phyloP scores from a whole-genome alignment of 345 rosid genomes.

The Nasturtium officinale region DNA sequence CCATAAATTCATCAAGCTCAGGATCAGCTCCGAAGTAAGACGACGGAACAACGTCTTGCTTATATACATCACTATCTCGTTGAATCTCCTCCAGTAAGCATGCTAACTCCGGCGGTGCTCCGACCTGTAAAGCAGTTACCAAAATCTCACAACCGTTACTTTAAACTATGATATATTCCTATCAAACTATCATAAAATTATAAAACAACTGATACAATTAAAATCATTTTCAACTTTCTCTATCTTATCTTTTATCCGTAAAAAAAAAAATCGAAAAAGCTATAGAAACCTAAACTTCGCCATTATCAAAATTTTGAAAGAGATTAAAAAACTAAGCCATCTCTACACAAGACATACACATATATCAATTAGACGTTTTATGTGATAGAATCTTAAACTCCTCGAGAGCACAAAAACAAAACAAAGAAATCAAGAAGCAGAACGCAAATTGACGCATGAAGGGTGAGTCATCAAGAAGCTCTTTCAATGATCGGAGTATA shows the following conservation, averaged over 20 bases:
- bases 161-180: neutral
- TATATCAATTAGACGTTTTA: neutral
- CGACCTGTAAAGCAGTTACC: conserved; percentile 56
- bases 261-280: neutral
- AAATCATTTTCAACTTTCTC: conserved; percentile 18
- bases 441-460: neutral
- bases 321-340: neutral
- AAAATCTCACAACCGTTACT: conserved; percentile 7
- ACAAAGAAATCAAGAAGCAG: neutral
- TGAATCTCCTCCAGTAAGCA: conserved; percentile 67
- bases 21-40: conserved; percentile 77
- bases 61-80: conserved; percentile 50
- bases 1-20: conserved; percentile 99
- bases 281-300: neutral
- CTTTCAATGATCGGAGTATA: neutral
- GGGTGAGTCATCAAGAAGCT: neutral
- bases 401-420: neutral
- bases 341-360: neutral
- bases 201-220: neutral
- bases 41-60: conserved; percentile 47
- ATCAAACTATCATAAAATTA: conserved; percentile 40
- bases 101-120: conserved; percentile 87
- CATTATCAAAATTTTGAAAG: neutral
- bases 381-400: neutral
- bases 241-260: neutral